These are phyloP conservation scores for Monilinia fructigena DNA, from an alignment of 2,329 filamentous ascomycete genomes.

Conservation along the genomic window DNA sequence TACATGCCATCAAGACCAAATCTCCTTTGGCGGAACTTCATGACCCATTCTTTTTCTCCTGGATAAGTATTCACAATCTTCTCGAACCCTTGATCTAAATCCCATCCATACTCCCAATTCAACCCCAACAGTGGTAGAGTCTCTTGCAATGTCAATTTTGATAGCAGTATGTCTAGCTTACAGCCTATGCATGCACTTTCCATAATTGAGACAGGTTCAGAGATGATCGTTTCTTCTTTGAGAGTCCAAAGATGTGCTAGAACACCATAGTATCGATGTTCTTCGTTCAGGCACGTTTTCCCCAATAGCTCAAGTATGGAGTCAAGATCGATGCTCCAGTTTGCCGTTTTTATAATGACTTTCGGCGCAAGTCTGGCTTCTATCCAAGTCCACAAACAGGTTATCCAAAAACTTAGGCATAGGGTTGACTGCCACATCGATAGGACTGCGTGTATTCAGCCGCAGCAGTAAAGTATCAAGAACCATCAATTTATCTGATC, in stretches of 20 bases:
- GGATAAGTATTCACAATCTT: neutral
- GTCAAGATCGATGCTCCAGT: slow-evolving; percentile 9
- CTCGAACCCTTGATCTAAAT: neutral
- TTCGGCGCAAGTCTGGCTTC: slow-evolving; percentile 6
- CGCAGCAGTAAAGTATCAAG: slow-evolving; percentile 4
- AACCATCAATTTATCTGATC: slow-evolving; percentile 3
- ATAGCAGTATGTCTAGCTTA: neutral
- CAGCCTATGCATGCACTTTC: neutral
- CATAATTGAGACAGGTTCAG: neutral
- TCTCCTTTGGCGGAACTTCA: neutral
- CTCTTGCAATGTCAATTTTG: neutral
- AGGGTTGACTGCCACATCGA: slow-evolving; percentile 10
- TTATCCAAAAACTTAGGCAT: slow-evolving; percentile 6
- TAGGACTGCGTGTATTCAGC: slow-evolving; percentile 1
- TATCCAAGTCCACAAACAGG: neutral
- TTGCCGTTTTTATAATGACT: slow-evolving; percentile 5
- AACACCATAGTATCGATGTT: neutral
- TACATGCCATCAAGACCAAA: neutral
- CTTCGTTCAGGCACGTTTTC: neutral
- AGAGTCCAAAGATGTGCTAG: neutral
- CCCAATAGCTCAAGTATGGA: neutral
- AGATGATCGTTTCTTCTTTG: neutral
- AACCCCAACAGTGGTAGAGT: neutral
- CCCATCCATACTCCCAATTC: neutral
- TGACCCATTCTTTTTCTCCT: neutral